Conservation (phyloP, 139 green algal species). For the Chlorella sp. region DNA sequence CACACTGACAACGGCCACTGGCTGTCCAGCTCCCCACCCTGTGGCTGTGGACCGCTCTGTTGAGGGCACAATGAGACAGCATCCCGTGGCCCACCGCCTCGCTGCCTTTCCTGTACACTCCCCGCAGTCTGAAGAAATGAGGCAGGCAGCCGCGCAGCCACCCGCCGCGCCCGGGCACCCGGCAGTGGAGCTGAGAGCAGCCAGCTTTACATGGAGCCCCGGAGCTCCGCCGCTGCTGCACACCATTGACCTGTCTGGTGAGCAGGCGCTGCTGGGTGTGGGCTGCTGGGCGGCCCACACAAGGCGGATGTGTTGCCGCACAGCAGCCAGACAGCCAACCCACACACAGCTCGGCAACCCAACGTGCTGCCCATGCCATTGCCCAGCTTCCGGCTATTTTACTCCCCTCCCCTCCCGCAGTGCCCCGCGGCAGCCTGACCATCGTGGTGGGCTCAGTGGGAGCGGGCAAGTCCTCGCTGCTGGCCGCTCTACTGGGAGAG, state of each 20-base stretch:
- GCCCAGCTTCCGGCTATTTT: no score
- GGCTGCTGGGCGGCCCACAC: no score
- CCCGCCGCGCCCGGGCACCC: constrained; percentile 14
- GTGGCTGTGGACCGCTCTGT: no score
- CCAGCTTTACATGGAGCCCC: constrained; percentile 41
- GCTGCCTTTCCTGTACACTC: no score
- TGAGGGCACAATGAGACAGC: no score
- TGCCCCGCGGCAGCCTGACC: constrained; percentile 52
- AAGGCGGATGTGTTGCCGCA: no score
- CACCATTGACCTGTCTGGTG: constrained; percentile 39
- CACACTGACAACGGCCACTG: no score
- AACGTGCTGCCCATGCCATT: neutral
- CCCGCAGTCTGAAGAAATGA: constrained; percentile 70
- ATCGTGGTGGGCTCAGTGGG: constrained; percentile 69
- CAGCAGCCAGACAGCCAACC: no score
- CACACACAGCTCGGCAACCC: no score
- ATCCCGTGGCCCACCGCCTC: no score
- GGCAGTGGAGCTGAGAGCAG: constrained; percentile 26
- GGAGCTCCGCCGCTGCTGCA: constrained; percentile 41
- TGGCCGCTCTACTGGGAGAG: constrained; percentile 70
- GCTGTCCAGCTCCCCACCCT: no score
- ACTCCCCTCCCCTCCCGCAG: neutral
- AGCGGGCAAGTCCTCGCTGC: constrained; percentile 73
- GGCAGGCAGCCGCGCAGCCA: constrained; percentile 22
- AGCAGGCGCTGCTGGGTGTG: no score